Evolutionary conservation across 1,284 basidiomycete species (phyloP).

Genomic region (Kwoniella shivajii): DNA sequence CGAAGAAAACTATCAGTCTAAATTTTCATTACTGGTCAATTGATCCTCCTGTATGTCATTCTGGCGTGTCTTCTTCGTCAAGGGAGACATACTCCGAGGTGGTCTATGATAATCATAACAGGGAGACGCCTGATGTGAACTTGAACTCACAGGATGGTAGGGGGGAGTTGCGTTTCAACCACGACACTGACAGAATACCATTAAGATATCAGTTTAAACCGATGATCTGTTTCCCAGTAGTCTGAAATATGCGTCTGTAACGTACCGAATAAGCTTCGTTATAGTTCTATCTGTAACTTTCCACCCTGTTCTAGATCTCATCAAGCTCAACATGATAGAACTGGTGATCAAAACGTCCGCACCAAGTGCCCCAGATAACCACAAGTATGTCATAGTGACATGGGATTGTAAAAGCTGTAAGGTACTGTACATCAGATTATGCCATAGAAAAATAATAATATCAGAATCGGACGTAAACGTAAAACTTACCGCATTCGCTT

Average conservation of each 20-base stretch:
- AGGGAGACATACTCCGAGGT: no score
- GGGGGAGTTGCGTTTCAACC: slow-evolving; percentile 18
- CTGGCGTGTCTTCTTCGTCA: no score
- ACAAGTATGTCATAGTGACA: not conserved
- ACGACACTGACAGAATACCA: not conserved
- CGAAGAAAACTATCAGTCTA: slow-evolving; percentile 11
- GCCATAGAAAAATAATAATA: no score
- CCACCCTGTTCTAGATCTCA: slow-evolving; percentile 17
- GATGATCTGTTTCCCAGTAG: not conserved
- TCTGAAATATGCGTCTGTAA: not conserved
- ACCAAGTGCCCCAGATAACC: not conserved
- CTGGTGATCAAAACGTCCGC: slow-evolving; percentile 13
- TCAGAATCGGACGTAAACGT: no score
- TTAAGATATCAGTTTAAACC: not conserved
- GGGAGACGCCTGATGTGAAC: no score
- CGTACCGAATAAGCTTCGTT: slow-evolving; percentile 14
- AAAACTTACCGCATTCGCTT: not conserved
- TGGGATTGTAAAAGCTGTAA: not conserved
- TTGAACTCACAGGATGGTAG: slow-evolving; percentile 10
- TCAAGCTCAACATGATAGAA: slow-evolving; percentile 7
- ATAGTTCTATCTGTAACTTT: slow-evolving; percentile 14
- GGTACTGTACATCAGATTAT: not conserved
- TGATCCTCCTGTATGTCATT: no score
- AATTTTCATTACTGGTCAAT: not conserved
- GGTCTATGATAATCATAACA: no score